Percentiles rank a stretch among this genome's conserved stretches.
These are phyloP conservation scores for Tolypocladium cylindrosporum DNA, from an alignment of 2,329 filamentous ascomycete genomes.

Conservation along the genomic window DNA sequence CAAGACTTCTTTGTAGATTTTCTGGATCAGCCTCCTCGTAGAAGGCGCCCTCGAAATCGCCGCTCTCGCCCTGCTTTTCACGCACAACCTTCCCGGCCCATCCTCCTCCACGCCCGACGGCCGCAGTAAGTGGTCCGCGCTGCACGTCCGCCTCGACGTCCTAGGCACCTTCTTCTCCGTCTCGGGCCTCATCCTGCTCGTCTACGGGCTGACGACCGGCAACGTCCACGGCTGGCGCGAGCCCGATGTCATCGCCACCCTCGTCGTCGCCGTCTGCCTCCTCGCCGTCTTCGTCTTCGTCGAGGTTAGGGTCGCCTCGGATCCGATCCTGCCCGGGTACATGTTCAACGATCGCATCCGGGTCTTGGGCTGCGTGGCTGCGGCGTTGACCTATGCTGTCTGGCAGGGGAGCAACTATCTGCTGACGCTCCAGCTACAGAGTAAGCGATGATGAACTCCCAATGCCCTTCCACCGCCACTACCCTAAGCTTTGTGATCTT, in stretches of 20 bases:
- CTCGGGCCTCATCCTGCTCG: slow-evolving; percentile 2
- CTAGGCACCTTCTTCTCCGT: slow-evolving; percentile 3
- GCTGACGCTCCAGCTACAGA: slow-evolving; percentile 5
- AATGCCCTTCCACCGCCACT: too few relatives aligned
- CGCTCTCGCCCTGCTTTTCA: slow-evolving; percentile 2
- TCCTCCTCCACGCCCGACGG: not conserved
- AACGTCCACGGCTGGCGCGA: slow-evolving; percentile 4
- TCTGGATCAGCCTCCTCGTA: slow-evolving; percentile 4
- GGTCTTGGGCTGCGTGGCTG: slow-evolving; percentile 3
- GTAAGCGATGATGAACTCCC: not conserved
- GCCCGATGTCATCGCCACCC: slow-evolving; percentile 2
- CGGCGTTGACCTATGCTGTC: slow-evolving; percentile 5
- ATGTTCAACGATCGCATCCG: slow-evolving; percentile 3
- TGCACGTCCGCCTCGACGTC: slow-evolving; percentile 1
- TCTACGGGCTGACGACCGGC: slow-evolving; percentile 4
- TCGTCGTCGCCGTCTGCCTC: slow-evolving; percentile 2
- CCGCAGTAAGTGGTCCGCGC: slow-evolving; percentile 1
- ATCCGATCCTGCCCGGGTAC: slow-evolving; percentile 3
- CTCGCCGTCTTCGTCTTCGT: slow-evolving; percentile 2
- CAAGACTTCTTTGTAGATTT: not conserved
- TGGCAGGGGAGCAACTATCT: slow-evolving; percentile 6
- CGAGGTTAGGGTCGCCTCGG: slow-evolving; percentile 1
- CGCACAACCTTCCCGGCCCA: slow-evolving; percentile 3
- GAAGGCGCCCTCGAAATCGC: slow-evolving; percentile 4
- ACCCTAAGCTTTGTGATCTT: too few relatives aligned